These are phyloP conservation scores for Penicillium frequentans DNA, from an alignment of 2,329 filamentous ascomycete species.

Conservation along the genomic window DNA sequence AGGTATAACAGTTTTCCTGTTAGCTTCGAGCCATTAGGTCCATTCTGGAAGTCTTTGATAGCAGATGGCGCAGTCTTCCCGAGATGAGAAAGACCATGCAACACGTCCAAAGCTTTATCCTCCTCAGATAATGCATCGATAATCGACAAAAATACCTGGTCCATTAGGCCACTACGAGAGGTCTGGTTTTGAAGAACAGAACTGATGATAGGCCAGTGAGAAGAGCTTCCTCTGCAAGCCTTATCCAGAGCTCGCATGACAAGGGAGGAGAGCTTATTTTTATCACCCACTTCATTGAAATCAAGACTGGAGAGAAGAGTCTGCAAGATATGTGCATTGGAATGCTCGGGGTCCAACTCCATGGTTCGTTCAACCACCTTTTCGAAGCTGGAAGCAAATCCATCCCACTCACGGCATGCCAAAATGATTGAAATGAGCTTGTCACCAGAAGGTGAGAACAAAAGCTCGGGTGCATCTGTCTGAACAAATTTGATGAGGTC, in stretches of 20 bases:
- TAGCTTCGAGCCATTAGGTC: conserved; percentile 50
- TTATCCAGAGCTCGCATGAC: conserved; percentile 36
- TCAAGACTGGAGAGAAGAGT: conserved; percentile 40
- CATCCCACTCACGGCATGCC: conserved; percentile 49
- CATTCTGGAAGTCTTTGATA: conserved; percentile 45
- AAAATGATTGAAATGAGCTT: conserved; percentile 67
- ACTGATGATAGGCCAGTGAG: conserved; percentile 41
- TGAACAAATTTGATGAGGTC: conserved; percentile 55
- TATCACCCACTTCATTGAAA: conserved; percentile 36
- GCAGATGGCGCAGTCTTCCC: conserved; percentile 41
- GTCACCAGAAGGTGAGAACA: conserved; percentile 67
- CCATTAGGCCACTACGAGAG: conserved; percentile 31
- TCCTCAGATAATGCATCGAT: conserved; percentile 45
- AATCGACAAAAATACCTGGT: conserved; percentile 39
- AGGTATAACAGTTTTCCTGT: conserved; percentile 55
- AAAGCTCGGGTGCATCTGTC: conserved; percentile 57
- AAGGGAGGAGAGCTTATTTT: conserved; percentile 35
- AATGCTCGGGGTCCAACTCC: conserved; percentile 30
- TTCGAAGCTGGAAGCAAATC: conserved; percentile 42
- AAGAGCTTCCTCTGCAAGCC: conserved; percentile 36
- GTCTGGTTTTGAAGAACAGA: conserved; percentile 40
- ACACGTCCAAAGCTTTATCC: conserved; percentile 32
- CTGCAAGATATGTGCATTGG: conserved; percentile 37
- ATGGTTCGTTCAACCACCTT: conserved; percentile 37
- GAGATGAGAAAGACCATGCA: conserved; percentile 49